A percentile compares a stretch with the other conserved stretches of the same genome.
These are phyloP conservation scores for Starmerella bacillaris DNA, from an alignment of 805 yeast genomes.

Conservation along the genomic window DNA sequence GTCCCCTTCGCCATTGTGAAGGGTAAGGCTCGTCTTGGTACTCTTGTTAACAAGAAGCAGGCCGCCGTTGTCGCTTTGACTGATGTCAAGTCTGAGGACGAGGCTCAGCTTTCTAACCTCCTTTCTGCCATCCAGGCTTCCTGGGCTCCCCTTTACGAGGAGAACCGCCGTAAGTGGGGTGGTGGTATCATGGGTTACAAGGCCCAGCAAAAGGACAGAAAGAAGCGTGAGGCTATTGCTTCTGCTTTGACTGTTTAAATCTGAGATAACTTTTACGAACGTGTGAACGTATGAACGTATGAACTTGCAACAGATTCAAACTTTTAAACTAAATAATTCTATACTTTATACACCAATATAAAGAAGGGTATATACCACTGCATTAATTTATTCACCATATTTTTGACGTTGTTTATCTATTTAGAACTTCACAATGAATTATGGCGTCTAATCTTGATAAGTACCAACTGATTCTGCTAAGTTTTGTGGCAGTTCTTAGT, in stretches of 20 bases:
- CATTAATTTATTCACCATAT: too few species aligned
- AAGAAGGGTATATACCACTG: too few species aligned
- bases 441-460: too few species aligned
- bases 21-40: constrained; percentile 97
- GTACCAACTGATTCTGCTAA: too few species aligned
- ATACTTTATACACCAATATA: too few species aligned
- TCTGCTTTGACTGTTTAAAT: constrained; percentile 24
- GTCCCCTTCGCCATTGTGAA: constrained; percentile 96
- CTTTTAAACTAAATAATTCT: too few species aligned
- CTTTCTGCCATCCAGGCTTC: constrained; percentile 84
- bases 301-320: too few species aligned
- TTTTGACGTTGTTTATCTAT: too few species aligned
- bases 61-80: constrained; percentile 94
- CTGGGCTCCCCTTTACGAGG: constrained; percentile 89
- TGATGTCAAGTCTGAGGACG: constrained; percentile 87
- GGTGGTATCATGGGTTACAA: constrained; percentile 97
- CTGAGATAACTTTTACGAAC: too few species aligned
- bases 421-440: too few species aligned
- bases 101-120: constrained; percentile 82
- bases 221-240: constrained; percentile 43
- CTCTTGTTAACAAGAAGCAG: constrained; percentile 93
- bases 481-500: too few species aligned
- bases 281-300: too few species aligned
- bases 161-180: constrained; percentile 97
- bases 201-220: constrained; percentile 70